Conservation (phyloP, 306 rosid genomes). For the Begonia masoniana region DNA sequence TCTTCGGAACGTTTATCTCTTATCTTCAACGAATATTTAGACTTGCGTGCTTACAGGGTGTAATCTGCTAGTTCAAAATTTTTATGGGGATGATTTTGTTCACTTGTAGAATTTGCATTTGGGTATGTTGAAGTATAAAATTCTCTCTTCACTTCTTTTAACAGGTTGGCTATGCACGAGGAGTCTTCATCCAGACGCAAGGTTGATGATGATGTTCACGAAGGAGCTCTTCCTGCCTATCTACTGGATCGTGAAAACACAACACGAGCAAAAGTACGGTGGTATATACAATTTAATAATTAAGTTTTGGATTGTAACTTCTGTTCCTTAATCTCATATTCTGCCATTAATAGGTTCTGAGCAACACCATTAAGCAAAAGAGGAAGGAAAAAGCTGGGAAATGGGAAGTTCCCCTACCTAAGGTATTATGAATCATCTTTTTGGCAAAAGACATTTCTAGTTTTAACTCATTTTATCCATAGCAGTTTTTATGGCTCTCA, state of each 20-base stretch:
- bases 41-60: too few relatives aligned
- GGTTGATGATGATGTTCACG: slow-evolving; percentile 72
- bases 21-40: not conserved
- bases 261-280: slow-evolving; percentile 56
- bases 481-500: too few relatives aligned
- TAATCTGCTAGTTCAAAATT: too few relatives aligned
- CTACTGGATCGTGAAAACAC: slow-evolving; percentile 85
- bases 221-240: slow-evolving; percentile 78
- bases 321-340: slow-evolving; percentile 6
- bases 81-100: too few relatives aligned
- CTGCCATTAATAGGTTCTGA: slow-evolving; percentile 45
- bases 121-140: too few relatives aligned
- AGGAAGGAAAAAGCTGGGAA: slow-evolving; percentile 95
- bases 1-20: not conserved
- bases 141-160: not conserved
- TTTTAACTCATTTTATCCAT: too few relatives aligned
- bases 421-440: slow-evolving; percentile 26
- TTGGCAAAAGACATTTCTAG: too few relatives aligned
- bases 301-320: not conserved
- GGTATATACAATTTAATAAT: not conserved
- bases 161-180: slow-evolving; percentile 81
- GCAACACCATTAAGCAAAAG: slow-evolving; percentile 89
- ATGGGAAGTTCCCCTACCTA: slow-evolving; percentile 95
- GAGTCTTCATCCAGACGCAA: slow-evolving; percentile 69
- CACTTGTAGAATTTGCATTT: too few relatives aligned